phyloP scores from a whole-genome alignment of 1,284 basidiomycete genomes.

The Apiotrichum brassicae region DNA sequence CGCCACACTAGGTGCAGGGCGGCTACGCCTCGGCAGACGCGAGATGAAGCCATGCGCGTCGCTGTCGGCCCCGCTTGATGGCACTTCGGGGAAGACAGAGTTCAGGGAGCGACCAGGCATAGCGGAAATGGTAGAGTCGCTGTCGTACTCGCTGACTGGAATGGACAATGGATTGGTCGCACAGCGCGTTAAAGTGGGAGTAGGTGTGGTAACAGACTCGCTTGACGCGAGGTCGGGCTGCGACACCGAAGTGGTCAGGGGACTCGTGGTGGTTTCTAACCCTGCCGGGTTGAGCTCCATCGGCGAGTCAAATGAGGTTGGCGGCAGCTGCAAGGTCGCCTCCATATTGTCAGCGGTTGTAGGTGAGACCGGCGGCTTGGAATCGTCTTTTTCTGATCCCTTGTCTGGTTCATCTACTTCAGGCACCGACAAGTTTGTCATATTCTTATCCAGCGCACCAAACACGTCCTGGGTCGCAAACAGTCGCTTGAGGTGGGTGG shows the following conservation, averaged over 20 bases:
- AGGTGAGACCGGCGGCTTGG: constrained; percentile 5
- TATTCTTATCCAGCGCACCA: constrained; percentile 37
- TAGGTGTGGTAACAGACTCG: constrained; percentile 11
- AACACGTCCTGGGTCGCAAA: constrained; percentile 51
- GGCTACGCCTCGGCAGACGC: constrained; percentile 59
- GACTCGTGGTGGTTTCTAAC: background rate
- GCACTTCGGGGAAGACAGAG: background rate
- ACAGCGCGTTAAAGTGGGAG: constrained; percentile 9
- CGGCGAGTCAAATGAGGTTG: constrained; percentile 5
- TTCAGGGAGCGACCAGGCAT: constrained; percentile 29
- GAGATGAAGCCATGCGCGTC: constrained; percentile 50
- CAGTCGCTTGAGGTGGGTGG: constrained; percentile 49
- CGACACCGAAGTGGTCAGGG: constrained; percentile 1
- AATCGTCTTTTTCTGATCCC: background rate
- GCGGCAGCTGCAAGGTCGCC: background rate
- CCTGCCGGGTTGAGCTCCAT: background rate
- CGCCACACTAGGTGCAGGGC: constrained; percentile 58
- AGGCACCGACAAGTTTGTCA: constrained; percentile 57
- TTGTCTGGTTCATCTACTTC: constrained; percentile 63
- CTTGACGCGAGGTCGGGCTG: background rate
- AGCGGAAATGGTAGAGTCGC: constrained; percentile 86
- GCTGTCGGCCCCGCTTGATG: constrained; percentile 43
- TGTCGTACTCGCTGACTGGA: constrained; percentile 58
- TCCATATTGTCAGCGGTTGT: background rate
- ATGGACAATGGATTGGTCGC: constrained; percentile 18